Base-by-base conservation (phyloP, 176 grass and related monocot genomes). In the Bonia amplexicaulis region DNA sequence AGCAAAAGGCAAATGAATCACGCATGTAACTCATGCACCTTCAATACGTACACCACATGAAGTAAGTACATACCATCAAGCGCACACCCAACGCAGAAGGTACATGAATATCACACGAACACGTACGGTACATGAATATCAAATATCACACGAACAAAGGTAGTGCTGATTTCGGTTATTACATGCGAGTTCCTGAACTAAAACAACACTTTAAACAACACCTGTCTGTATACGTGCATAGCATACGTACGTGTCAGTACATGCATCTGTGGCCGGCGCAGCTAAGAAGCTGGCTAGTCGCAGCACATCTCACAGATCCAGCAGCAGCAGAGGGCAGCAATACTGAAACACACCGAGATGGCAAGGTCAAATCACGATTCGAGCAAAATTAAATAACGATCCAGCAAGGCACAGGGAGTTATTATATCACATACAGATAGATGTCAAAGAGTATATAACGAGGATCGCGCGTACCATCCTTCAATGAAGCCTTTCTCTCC, bases 271-370 rank as follows among this genome's bases (percentile, higher is more conserved):
- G n/a, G 6, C 17, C 15, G 15, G 59, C 61, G 5, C 61, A 7
- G 26, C 26, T 7, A 63, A 20, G 3, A 3, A 39, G 77, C 17
- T 12, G 64, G 19, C 26, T 89, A 93, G 54, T 89, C 44, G 81
- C 94, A 96, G 81, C 94, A 96, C 82, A 91, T 93, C 89, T 96
- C 94, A 47, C 91, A 96, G 55, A 96, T 93, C 94, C 94, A 96
- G 89, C 94, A 96, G 91, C 94, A 96, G 81, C 94, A 96, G 4
- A 96, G 87, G 17, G 94, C 91, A 22, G 94, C 89, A 6, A 96
- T 85, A 45, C 94, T 96, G 89, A 48, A 89, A 71, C 29, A 6
- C 63, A 85, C 25, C 7, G 17, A 15, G 9, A 29, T 26, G 2
- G 61, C 26, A 49, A 52, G 12, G n/a, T 33, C 31, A 19, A 3